Percentiles rank a stretch among this genome's conserved stretches.
These are phyloP conservation scores for Candida lessepsii DNA, from an alignment of 805 yeast genomes.

Conservation along the genomic window DNA sequence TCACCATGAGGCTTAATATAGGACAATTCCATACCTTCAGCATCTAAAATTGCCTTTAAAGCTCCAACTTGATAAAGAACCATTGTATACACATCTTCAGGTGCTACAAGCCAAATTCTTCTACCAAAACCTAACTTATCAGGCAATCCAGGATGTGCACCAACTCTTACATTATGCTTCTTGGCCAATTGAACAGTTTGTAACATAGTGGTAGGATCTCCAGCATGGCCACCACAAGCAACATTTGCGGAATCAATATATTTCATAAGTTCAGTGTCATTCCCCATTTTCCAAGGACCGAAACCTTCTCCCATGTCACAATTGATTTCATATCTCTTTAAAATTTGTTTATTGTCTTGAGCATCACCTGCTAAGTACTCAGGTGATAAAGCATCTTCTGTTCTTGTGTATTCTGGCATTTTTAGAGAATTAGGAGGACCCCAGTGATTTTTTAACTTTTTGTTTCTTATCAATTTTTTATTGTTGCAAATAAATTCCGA, in stretches of 20 bases:
- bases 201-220: conserved; percentile 36
- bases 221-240: conserved; percentile 45
- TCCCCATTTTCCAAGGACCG: conserved; percentile 38
- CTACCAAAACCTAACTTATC: conserved; percentile 42
- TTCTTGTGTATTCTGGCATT: conserved; percentile 6
- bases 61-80: conserved; percentile 42
- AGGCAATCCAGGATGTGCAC: conserved; percentile 42
- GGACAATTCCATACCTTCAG: conserved; percentile 31
- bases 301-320: conserved; percentile 39
- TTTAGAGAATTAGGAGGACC: no score
- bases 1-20: conserved; percentile 41
- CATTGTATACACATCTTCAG: conserved; percentile 35
- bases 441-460: no score
- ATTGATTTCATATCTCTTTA: conserved; percentile 28
- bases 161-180: conserved; percentile 31
- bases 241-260: conserved; percentile 37
- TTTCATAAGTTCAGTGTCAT: conserved; percentile 41
- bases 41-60: conserved; percentile 32
- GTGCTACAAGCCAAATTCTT: conserved; percentile 31
- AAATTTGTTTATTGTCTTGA: conserved; percentile 12
- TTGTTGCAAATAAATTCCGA: neutral
- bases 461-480: no score
- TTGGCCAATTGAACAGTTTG: conserved; percentile 34
- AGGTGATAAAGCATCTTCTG: conserved; percentile 12
- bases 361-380: conserved; percentile 13